phyloP scores from a whole-genome alignment of 495 filamentous ascomycete species.

The Xanthoparmelia taractica region DNA sequence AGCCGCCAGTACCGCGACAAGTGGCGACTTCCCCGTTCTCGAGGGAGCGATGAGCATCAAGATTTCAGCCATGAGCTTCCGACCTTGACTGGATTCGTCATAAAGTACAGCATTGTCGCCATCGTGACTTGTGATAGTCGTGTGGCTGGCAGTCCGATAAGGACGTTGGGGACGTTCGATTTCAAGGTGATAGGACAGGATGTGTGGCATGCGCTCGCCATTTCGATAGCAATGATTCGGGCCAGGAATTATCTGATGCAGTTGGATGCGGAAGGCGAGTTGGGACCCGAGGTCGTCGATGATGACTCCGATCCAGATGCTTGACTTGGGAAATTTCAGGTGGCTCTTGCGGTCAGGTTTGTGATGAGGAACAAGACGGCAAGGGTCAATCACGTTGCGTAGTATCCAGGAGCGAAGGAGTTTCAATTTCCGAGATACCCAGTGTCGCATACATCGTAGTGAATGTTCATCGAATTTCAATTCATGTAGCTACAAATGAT shows the following conservation, averaged over 20 bases:
- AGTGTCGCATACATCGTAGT: not conserved
- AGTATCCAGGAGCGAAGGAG: not conserved
- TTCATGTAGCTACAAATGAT: not conserved
- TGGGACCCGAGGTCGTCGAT: conserved; percentile 15
- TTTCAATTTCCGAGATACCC: not conserved
- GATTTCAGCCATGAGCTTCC: conserved; percentile 21
- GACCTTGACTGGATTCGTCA: conserved; percentile 36
- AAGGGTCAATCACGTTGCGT: not conserved
- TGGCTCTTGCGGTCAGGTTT: not conserved
- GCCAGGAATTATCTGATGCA: conserved; percentile 33
- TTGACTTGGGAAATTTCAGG: not conserved
- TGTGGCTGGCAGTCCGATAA: conserved; percentile 15
- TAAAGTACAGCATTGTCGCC: conserved; percentile 38
- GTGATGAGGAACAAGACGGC: not conserved
- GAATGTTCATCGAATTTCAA: not conserved
- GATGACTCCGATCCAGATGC: conserved; percentile 19
- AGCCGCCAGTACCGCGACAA: conserved; percentile 27
- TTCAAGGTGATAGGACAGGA: conserved; percentile 36
- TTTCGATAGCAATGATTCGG: conserved; percentile 37
- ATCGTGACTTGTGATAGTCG: conserved; percentile 35
- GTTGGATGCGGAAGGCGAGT: conserved; percentile 25
- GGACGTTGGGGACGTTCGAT: conserved; percentile 35
- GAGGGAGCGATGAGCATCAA: conserved; percentile 8
- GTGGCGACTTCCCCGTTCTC: conserved; percentile 7
- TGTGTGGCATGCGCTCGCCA: conserved; percentile 43